Base-by-base conservation (phyloP, 164 flowering plant genomes). In the Chimonanthus praecox region DNA sequence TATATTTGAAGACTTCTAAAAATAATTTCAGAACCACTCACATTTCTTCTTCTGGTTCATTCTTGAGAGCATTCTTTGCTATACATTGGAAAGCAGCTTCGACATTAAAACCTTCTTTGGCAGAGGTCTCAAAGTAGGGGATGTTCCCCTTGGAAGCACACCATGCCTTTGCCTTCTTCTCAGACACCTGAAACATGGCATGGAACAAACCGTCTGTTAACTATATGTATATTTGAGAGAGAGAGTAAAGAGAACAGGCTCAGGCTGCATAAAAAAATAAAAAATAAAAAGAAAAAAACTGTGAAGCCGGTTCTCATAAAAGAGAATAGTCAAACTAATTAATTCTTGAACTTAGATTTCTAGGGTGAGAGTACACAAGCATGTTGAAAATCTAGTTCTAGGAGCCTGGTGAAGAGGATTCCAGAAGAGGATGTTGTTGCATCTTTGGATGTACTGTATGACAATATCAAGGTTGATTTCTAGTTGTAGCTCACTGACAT, bases 91-190 rank as follows among this genome's bases (percentile, higher is more conserved):
- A 93, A 74, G 98, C 98, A 69, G 88, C 94, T 73, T 93, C 98
- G 18, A 93, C 97, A 79, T 93, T 93, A 75, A 87, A 82, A 43
- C 98, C 98, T 73, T 93, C 97, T 73, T 93, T 93, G 9, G 98
- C 98, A 71, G 97, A 93, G 45, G 98, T 89, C 79, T 92, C 98
- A 72, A 92, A 92, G 85, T 91, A 93, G 43, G 97, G 98, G 49
- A 93, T 92, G 78, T 90, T 89, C 61, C 98, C 98, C 84, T 91
- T 91, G 47, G 94, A 88, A 71, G 92, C 92, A 87, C 97, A 93
- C 95, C 98, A 93, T 63, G 95, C 92, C 82, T 83, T 88, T 11
- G 95, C 97, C 79, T 93, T 91, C 85, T 93, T 93, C 82, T 93
- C 95, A 45, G 98, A 93, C 43, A 93, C 91, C 98, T 93, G 78